phyloP scores from a whole-genome alignment of 2,329 filamentous ascomycete genomes.

The Blumeriella jaapii region DNA sequence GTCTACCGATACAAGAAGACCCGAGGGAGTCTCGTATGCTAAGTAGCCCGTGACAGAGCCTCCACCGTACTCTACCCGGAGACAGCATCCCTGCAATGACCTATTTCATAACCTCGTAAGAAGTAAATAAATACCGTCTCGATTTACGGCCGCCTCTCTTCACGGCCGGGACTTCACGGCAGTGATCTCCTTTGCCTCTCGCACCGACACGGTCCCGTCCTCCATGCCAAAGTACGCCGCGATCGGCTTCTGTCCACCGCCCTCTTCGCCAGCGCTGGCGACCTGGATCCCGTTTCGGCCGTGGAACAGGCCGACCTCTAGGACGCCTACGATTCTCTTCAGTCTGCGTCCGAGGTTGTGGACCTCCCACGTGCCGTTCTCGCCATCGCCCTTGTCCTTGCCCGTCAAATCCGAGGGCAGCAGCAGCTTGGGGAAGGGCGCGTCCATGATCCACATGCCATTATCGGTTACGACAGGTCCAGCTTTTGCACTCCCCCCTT shows the following conservation, averaged over 20 bases:
- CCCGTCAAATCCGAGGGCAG: slow-evolving; percentile 41
- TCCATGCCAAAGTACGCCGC: slow-evolving; percentile 93
- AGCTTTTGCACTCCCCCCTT: slow-evolving; percentile 64
- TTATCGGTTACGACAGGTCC: slow-evolving; percentile 80
- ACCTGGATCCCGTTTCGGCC: slow-evolving; percentile 67
- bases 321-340: slow-evolving; percentile 72
- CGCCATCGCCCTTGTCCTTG: slow-evolving; percentile 38
- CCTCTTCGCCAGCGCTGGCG: slow-evolving; percentile 42
- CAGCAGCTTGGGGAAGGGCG: slow-evolving; percentile 68
- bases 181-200: slow-evolving; percentile 29
- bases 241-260: slow-evolving; percentile 78
- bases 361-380: slow-evolving; percentile 69
- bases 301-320: slow-evolving; percentile 86
- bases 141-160: background rate
- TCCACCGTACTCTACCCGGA: too few species aligned
- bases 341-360: slow-evolving; percentile 61
- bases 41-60: too few species aligned
- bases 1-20: too few species aligned
- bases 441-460: slow-evolving; percentile 82
- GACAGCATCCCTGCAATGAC: background rate
- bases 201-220: slow-evolving; percentile 54
- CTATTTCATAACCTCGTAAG: background rate
- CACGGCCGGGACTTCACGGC: slow-evolving; percentile 21
- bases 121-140: background rate
- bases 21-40: too few species aligned